These are phyloP conservation scores for Haematococcus sp. DNA, from an alignment of 139 green algal genomes.

Conservation along the genomic window DNA sequence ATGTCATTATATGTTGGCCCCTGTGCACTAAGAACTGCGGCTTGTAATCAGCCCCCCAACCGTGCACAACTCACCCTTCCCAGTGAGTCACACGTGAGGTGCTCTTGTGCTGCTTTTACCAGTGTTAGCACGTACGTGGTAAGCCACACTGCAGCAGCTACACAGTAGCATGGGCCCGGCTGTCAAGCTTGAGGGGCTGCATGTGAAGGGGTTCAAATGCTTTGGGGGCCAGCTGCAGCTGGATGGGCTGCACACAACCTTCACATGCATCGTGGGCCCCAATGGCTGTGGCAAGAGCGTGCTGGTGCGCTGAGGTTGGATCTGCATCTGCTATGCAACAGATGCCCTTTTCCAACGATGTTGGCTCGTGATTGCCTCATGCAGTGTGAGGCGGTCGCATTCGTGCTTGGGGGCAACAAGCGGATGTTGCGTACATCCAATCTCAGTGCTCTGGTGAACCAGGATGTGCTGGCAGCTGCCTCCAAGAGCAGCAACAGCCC, in stretches of 20 bases:
- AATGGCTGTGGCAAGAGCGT: constrained; percentile 70
- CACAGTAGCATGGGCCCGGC: too few relatives aligned
- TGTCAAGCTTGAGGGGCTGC: not conserved
- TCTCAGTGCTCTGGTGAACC: constrained; percentile 49
- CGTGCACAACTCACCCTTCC: too few relatives aligned
- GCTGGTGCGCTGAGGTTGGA: constrained; percentile 29
- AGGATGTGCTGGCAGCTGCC: constrained; percentile 13
- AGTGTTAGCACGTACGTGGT: too few relatives aligned
- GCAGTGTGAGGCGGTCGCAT: constrained; percentile 68
- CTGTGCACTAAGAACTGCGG: too few relatives aligned
- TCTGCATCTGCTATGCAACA: not conserved
- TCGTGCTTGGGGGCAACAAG: constrained; percentile 62
- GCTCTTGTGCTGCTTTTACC: too few relatives aligned
- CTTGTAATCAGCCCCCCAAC: too few relatives aligned
- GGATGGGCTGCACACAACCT: not conserved
- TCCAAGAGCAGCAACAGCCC: not conserved
- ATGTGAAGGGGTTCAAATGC: constrained; percentile 44
- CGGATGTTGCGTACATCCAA: constrained; percentile 52
- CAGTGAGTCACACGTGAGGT: too few relatives aligned
- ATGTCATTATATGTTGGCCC: too few relatives aligned
- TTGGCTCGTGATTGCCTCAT: not conserved
- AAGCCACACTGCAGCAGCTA: too few relatives aligned
- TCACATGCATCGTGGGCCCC: constrained; percentile 59
- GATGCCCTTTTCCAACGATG: too few relatives aligned
- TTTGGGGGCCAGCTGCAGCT: constrained; percentile 27